These are phyloP conservation scores for Escallonia rubra DNA, from an alignment of 129 eudicot species.

Conservation along the genomic window DNA sequence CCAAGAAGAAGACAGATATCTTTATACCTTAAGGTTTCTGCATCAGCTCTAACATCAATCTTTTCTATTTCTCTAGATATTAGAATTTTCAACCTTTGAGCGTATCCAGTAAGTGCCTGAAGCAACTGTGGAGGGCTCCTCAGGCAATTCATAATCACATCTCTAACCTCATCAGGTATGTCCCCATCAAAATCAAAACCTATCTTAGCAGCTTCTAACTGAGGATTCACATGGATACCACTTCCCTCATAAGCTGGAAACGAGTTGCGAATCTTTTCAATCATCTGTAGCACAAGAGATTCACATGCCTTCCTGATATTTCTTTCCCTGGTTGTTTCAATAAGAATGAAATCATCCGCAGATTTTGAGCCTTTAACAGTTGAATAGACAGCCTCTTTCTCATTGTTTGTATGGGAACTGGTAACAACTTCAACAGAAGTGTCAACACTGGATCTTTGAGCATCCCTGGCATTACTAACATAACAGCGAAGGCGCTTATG, in stretches of 20 bases:
- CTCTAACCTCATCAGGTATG: constrained; percentile 65
- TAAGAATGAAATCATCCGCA: constrained; percentile 66
- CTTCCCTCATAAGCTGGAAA: constrained; percentile 93
- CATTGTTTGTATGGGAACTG: constrained; percentile 35
- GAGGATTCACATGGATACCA: constrained; percentile 76
- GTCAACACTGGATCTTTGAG: constrained; percentile 46
- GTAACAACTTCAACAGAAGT: constrained; percentile 40
- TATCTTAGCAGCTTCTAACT: constrained; percentile 66
- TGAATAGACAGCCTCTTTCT: constrained; percentile 66
- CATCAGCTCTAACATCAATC: constrained; percentile 95
- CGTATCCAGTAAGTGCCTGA: constrained; percentile 68
- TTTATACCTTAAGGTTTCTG: constrained; percentile 78
- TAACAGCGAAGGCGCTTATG: constrained; percentile 62
- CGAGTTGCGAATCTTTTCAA: constrained; percentile 71
- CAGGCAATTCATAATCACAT: constrained; percentile 54
- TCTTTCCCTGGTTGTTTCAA: constrained; percentile 75
- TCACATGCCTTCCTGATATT: constrained; percentile 85
- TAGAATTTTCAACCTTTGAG: constrained; percentile 56
- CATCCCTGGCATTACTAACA: constrained; percentile 67
- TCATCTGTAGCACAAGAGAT: constrained; percentile 53
- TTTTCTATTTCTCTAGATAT: constrained; percentile 78
- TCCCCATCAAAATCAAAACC: constrained; percentile 76
- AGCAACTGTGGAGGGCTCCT: constrained; percentile 74
- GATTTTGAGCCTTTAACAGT: constrained; percentile 77
- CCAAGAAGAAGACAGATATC: neutral